phyloP scores from a whole-genome alignment of 208 protist genomes.

The Wallacemonas sp. region DNA sequence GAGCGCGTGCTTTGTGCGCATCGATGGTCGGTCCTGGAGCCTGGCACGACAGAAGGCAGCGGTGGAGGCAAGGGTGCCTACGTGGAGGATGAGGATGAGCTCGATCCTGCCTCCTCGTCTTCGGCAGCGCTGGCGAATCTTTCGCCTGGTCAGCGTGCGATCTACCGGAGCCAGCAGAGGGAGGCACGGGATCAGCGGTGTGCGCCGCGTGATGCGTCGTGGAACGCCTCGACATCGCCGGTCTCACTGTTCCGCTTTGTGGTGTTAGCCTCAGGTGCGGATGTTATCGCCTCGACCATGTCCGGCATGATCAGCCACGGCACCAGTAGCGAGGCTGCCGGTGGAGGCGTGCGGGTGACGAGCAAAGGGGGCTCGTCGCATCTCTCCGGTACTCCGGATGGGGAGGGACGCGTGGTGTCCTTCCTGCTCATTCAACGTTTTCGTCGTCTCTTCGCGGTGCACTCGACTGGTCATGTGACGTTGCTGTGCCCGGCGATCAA shows the following conservation, averaged over 20 bases:
- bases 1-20: slow-evolving; percentile 10
- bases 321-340: background rate
- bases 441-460: slow-evolving; percentile 26
- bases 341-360: background rate
- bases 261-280: slow-evolving; percentile 6
- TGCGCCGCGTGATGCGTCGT: background rate
- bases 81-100: slow-evolving; percentile 7
- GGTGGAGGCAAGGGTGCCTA: background rate
- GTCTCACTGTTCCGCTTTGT: slow-evolving; percentile 29
- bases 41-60: background rate
- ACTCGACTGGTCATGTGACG: slow-evolving; percentile 33
- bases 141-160: slow-evolving; percentile 1
- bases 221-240: background rate
- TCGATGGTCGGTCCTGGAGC: slow-evolving; percentile 9
- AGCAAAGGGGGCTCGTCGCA: background rate
- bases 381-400: background rate
- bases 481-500: slow-evolving; percentile 34
- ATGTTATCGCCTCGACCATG: background rate
- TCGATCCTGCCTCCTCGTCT: background rate
- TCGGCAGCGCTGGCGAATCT: slow-evolving; percentile 9
- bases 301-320: background rate
- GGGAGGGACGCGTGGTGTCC: slow-evolving; percentile 10
- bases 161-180: slow-evolving; percentile 10
- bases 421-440: slow-evolving; percentile 38
- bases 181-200: background rate